Evolutionary conservation across 305 asterid species (phyloP).

Genomic region (Withania somnifera): DNA sequence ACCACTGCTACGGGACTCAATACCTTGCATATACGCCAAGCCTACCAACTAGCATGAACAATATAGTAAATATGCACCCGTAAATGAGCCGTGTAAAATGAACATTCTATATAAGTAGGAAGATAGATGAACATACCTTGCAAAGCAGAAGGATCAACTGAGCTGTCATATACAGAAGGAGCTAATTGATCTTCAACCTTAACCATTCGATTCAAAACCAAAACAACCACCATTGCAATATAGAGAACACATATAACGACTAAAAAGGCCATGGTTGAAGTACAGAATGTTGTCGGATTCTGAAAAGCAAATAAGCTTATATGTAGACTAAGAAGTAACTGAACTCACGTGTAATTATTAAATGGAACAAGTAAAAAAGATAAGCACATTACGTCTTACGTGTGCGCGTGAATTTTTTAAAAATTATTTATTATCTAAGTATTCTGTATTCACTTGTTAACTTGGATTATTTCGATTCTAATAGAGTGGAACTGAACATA

Average conservation of each 20-base stretch:
- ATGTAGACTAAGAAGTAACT: not conserved
- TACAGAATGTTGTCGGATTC: not conserved
- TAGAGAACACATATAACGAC: not conserved
- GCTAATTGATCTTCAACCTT: conserved; percentile 12
- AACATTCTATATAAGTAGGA: not conserved
- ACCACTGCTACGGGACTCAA: not conserved
- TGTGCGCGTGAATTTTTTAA: not conserved
- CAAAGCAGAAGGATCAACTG: conserved; percentile 7
- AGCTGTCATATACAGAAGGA: not conserved
- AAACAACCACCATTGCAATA: not conserved
- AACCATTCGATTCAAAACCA: conserved; percentile 5
- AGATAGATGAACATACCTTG: not conserved
- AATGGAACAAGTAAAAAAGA: not conserved
- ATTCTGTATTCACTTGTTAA: not conserved
- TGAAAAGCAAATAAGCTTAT: not conserved
- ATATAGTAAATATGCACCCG: not conserved
- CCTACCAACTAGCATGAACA: not conserved
- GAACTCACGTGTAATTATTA: not conserved
- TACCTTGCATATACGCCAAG: not conserved
- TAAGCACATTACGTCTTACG: not conserved
- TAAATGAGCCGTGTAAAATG: not conserved
- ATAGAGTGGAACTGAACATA: not conserved
- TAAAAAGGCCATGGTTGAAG: not conserved
- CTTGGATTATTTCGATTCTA: not conserved
- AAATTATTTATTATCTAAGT: not conserved